These are phyloP conservation scores for Moricandia arvensis DNA, from an alignment of 345 rosid species.

Conservation along the genomic window DNA sequence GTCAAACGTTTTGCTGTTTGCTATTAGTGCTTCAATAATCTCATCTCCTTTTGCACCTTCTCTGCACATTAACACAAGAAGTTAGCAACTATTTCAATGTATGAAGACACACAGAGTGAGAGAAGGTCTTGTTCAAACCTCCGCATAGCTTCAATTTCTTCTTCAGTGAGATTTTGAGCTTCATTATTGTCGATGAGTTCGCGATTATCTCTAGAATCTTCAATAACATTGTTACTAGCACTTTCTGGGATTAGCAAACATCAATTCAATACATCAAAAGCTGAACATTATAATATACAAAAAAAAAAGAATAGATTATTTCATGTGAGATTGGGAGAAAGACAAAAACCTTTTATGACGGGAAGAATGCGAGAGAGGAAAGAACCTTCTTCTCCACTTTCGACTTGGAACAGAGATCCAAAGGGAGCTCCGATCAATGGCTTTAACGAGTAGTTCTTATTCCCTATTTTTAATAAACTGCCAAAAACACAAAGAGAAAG, in stretches of 20 bases:
- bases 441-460: conserved; percentile 55
- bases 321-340: neutral
- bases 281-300: neutral
- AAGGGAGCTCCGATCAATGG: conserved; percentile 85
- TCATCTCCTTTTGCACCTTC: conserved; percentile 87
- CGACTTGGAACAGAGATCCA: conserved; percentile 79
- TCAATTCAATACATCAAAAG: conserved; percentile 3
- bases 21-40: conserved; percentile 86
- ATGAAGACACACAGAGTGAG: neutral
- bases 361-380: conserved; percentile 53
- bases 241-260: conserved; percentile 34
- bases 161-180: conserved; percentile 76
- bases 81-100: neutral
- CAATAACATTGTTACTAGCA: conserved; percentile 40
- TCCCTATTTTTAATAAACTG: conserved; percentile 76
- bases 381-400: conserved; percentile 59
- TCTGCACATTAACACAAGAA: conserved; percentile 42
- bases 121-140: conserved; percentile 42
- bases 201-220: conserved; percentile 68
- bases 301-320: neutral
- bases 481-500: neutral
- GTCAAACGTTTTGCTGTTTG: conserved; percentile 86
- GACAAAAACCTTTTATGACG: conserved; percentile 45
- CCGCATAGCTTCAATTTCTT: conserved; percentile 79
- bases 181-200: conserved; percentile 73